phyloP scores from a whole-genome alignment of 495 filamentous ascomycete species.

The Xeromyces bisporus region DNA sequence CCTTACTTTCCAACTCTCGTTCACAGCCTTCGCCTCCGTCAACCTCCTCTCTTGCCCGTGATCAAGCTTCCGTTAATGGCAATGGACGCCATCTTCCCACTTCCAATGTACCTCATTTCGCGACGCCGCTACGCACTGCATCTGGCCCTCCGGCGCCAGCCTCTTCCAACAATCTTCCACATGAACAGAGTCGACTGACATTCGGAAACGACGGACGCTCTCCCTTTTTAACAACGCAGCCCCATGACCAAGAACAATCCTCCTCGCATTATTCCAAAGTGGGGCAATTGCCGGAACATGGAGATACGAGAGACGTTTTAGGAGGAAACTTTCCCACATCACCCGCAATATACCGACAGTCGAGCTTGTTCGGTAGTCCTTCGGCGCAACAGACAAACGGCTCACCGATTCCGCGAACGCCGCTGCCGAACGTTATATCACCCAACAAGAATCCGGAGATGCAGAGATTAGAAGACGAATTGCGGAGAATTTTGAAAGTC shows the following conservation, averaged over 20 bases:
- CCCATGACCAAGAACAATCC: constrained; percentile 7
- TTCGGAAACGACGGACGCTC: constrained; percentile 6
- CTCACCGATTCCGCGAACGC: constrained; percentile 11
- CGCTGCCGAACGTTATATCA: constrained; percentile 12
- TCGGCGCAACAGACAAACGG: constrained; percentile 6
- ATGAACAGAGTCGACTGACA: constrained; percentile 4
- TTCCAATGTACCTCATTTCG: constrained; percentile 17
- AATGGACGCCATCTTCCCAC: constrained; percentile 6
- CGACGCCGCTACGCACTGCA: constrained; percentile 19
- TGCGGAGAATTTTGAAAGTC: constrained; percentile 37
- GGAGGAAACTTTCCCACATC: constrained; percentile 4
- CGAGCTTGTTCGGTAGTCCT: constrained; percentile 2
- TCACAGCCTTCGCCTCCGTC: constrained; percentile 21
- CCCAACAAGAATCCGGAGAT: constrained; percentile 17
- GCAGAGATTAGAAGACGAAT: constrained; percentile 36
- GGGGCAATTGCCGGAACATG: constrained; percentile 10
- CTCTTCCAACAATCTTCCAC: constrained; percentile 7
- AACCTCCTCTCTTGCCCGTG: constrained; percentile 9
- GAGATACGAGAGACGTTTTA: constrained; percentile 2
- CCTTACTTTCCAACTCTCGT: constrained; percentile 28
- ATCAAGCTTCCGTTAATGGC: constrained; percentile 2
- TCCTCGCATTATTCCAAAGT: constrained; percentile 10
- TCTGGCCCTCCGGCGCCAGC: constrained; percentile 22
- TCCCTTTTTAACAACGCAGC: constrained; percentile 5
- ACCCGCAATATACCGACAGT: constrained; percentile 2